Evolutionary conservation across 805 yeast genomes (phyloP).

Genomic region (Nakazawaea populi): DNA sequence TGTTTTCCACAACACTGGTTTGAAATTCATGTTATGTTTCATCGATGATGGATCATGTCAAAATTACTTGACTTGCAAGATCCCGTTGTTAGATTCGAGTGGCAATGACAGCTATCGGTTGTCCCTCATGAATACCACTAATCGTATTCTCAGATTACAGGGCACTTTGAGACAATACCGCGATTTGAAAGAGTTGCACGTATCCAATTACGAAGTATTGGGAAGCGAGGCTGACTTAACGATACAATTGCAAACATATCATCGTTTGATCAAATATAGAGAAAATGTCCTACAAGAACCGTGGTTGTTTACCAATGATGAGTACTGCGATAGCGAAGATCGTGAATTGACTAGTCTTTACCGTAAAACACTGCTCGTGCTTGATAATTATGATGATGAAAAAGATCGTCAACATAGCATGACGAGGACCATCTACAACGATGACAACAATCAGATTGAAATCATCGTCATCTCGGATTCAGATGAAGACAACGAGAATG

Average conservation of each 20-base stretch:
- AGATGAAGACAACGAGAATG: not conserved
- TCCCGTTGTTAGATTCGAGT: not conserved
- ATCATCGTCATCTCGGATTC: not conserved
- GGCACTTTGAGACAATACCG: not conserved
- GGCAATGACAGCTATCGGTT: not conserved
- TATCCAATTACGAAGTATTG: not conserved
- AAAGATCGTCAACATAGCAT: not conserved
- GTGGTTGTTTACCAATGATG: slow-evolving; percentile 2
- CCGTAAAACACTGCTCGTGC: not conserved
- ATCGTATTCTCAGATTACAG: not conserved
- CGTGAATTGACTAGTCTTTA: not conserved
- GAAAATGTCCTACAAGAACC: not conserved
- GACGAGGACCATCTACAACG: not conserved
- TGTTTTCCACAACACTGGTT: not conserved
- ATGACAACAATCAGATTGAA: not conserved
- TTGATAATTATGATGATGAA: not conserved
- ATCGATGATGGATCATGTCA: slow-evolving; percentile 10
- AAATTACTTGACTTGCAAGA: slow-evolving; percentile 2
- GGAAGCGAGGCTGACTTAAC: slow-evolving; percentile 1
- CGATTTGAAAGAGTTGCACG: slow-evolving; percentile 2
- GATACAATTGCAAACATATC: not conserved
- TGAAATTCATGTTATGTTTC: not conserved
- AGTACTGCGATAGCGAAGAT: slow-evolving; percentile 2
- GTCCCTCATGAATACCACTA: not conserved
- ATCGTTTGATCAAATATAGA: not conserved